Evolutionary conservation across 1,139 yeast genomes (phyloP), one percentile per base, ranked within the genome.

Genomic region (Yamadazyma dendronema): DNA sequence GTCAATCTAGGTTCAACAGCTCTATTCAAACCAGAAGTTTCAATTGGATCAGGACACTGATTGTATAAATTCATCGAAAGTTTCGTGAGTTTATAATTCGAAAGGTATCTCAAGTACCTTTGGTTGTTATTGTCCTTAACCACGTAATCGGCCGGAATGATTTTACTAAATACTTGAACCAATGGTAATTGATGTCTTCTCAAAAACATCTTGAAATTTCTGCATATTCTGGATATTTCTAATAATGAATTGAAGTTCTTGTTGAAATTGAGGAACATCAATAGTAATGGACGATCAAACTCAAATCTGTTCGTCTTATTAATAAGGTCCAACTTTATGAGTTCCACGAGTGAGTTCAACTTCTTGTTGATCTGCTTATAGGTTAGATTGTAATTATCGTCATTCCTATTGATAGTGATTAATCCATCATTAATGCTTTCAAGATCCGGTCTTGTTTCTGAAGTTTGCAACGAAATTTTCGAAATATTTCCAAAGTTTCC

Each of bases 51-150:
- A 1, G 81, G 80, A 41, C 82, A 62, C 37, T 65, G 64, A 52
- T 86, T 86, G 61, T 87, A 90, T 3, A 88, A 59, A 23, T 75
- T 70, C 54, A 84, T 60, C 2, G 89, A 73, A 5, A 85, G 47
- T 36, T 70, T 70, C 2, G 78, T 62, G 27, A 80, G 54, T 25
- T 65, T 65, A 33, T 60, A 58, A 40, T 69, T 74, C 3, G 89
- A 75, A 2, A 78, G 62, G 21, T 78, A 62, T 11, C 73, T 68
- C 22, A 73, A 53, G 17, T 28, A 28, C 2, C 72, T 62, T 13
- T 73, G 73, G 27, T 63, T 62, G 2, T 52, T 43, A 3, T 43
- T 26, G 30, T 53, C 53, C 15, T 77, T 72, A 24, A 79, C 71
- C 16, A 72, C 48, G 31, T 71, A 65, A 4, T 72, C 67, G 13